Evolutionary conservation across 768 basidiomycete species (phyloP), one percentile per base, ranked within the genome.

Genomic region (Panaeolus papilionaceus): DNA sequence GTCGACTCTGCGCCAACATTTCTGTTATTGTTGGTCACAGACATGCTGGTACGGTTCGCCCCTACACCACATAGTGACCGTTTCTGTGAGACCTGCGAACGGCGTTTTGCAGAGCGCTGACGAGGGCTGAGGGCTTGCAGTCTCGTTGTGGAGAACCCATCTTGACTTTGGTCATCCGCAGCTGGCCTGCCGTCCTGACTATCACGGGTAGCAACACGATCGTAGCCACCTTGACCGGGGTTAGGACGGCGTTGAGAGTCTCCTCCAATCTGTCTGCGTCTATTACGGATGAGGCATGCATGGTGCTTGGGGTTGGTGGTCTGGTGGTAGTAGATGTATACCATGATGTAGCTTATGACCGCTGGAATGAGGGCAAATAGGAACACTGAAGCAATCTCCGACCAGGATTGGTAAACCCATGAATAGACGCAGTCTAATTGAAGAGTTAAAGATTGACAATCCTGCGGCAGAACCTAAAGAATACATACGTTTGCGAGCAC

Each of bases 241-340:
- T 58, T 58, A 7, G 54, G 54, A n/a, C 54, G 54, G 14, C 54
- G 54, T 58, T 58, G 54, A 7, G 54, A 58, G 11, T 14, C 54
- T 14, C 33, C 33, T 11, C 16, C 28, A 28, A 6, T 58, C 66
- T 67, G 58, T 62, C 28, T 38, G 69, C 44, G 54, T 12, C 33
- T 58, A 45, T 44, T 63, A 54, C 65, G 63, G 11, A 73, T 23
- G 8, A 82, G 72, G 65, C 75, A 74, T 39, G 79, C 83, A n/a
- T 76, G 65, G 73, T 83, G 83, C 3, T 71, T 67, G 2, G 78
- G 78, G 70, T 82, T 78, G 28, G 71, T 79, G 23, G 78, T 78
- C 68, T 83, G 83, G 28, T 78, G 76, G 70, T 81, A 80, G 74
- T 83, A 82, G 39, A 74, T 77, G 70, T 80, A 79, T 14, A 78